Percentiles rank a stretch among this genome's conserved stretches.
phyloP scores from a whole-genome alignment of 202 grass and related monocot species.

The Thinopyrum obtusiflorum region DNA sequence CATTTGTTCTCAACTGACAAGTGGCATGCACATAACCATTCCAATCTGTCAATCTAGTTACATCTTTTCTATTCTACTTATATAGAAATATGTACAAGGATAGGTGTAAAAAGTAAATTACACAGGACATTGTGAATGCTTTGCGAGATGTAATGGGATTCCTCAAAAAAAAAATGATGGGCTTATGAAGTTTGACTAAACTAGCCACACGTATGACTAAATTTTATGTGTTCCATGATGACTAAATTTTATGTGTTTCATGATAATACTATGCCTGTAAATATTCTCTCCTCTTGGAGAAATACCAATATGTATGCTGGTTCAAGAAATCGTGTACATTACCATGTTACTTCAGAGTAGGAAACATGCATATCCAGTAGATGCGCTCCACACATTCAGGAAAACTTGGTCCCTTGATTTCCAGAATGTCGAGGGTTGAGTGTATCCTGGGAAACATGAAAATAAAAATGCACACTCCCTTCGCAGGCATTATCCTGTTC shows the following conservation, averaged over 20 bases:
- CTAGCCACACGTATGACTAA: no score
- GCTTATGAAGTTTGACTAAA: no score
- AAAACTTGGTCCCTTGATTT: constrained; percentile 20
- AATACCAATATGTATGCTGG: background rate
- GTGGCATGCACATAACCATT: background rate
- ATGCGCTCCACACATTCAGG: background rate
- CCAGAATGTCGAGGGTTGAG: constrained; percentile 36
- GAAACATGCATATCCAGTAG: constrained; percentile 19
- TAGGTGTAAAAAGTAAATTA: constrained; percentile 17
- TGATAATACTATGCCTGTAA: background rate
- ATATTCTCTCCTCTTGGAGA: background rate
- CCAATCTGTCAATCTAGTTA: background rate
- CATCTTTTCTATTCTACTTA: background rate
- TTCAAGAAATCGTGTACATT: constrained; percentile 28
- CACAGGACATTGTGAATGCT: background rate
- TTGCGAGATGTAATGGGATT: background rate
- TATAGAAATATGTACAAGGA: background rate
- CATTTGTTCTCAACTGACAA: background rate
- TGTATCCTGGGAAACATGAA: constrained; percentile 62
- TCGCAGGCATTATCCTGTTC: constrained; percentile 99
- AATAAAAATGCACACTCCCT: constrained; percentile 93
- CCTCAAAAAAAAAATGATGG: background rate
- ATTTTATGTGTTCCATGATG: background rate
- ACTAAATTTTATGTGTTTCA: background rate
- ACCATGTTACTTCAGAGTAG: constrained; percentile 33